These are phyloP conservation scores for Trichosanthes truncata DNA, from an alignment of 306 rosid genomes.

Conservation along the genomic window DNA sequence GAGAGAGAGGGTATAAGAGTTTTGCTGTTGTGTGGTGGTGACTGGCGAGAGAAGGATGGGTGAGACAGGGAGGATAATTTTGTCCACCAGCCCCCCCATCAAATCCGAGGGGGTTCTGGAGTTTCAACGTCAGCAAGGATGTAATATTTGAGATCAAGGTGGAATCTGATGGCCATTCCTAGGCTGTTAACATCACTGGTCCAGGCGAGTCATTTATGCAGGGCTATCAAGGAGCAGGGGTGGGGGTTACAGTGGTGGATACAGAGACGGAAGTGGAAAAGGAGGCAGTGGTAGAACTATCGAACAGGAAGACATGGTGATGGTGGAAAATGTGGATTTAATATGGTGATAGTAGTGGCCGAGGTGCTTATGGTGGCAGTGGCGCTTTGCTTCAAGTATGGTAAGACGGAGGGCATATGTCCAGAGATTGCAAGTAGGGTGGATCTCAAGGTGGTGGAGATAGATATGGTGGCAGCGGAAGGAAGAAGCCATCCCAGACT, in stretches of 20 bases:
- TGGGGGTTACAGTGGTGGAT: conserved; percentile 12
- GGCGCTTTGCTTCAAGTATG: conserved; percentile 32
- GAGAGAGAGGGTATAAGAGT: neutral
- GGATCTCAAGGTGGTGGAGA: conserved; percentile 9
- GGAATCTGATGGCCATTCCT: conserved; percentile 45
- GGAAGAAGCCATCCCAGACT: neutral
- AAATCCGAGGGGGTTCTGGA: conserved; percentile 48
- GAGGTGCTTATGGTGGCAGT: conserved; percentile 13
- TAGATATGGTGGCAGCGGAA: conserved; percentile 10
- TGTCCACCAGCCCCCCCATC: conserved; percentile 62
- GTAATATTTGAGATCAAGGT: conserved; percentile 54
- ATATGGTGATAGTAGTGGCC: conserved; percentile 6
- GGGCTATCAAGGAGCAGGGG: conserved; percentile 21
- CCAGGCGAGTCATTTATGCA: conserved; percentile 29
- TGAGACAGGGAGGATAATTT: conserved; percentile 70
- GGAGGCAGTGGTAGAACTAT: neutral
- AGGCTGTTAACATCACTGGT: conserved; percentile 69
- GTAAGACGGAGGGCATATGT: conserved; percentile 14
- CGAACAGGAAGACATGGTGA: conserved; percentile 30
- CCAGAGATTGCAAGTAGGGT: conserved; percentile 20
- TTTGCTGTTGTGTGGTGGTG: neutral
- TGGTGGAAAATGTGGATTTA: conserved; percentile 10
- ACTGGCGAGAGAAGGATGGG: conserved; percentile 18
- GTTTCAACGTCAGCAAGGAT: conserved; percentile 53
- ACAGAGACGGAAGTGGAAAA: neutral